phyloP scores from a whole-genome alignment of 2,329 filamentous ascomycete genomes.

The Talaromyces sp. region DNA sequence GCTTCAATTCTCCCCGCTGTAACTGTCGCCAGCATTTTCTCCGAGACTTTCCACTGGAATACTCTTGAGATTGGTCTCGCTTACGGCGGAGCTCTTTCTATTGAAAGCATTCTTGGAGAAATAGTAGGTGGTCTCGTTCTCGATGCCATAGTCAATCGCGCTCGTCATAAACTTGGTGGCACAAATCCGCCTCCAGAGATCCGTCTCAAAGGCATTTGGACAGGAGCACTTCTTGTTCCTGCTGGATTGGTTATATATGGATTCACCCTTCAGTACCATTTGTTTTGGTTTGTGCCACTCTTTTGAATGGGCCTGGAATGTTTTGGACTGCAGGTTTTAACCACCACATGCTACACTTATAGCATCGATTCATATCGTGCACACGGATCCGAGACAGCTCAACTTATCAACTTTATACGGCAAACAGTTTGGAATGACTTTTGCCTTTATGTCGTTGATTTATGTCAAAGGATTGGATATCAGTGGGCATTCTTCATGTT shows the following conservation, averaged over 20 bases:
- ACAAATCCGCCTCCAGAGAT: not conserved
- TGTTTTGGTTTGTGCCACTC: not conserved
- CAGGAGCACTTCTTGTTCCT: not conserved
- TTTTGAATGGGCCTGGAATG: not conserved
- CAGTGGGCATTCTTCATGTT: conserved; percentile 5
- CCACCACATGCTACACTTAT: conserved; percentile 2
- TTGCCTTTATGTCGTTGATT: not conserved
- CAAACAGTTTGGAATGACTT: conserved; percentile 2
- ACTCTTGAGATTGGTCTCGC: conserved; percentile 2
- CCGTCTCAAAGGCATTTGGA: not conserved
- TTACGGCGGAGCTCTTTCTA: not conserved
- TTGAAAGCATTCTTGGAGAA: not conserved
- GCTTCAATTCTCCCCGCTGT: conserved; percentile 1
- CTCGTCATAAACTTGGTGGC: not conserved
- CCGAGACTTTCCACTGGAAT: not conserved
- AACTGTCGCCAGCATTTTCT: conserved; percentile 1
- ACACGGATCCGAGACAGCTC: not conserved
- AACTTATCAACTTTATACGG: not conserved
- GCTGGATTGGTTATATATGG: not conserved
- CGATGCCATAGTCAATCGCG: not conserved
- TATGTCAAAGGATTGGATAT: not conserved
- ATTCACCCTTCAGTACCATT: not conserved
- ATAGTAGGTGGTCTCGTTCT: not conserved
- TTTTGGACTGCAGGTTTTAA: not conserved
- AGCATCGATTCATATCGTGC: not conserved